Evolutionary conservation across 1,284 basidiomycete genomes (phyloP).

Genomic region (Schizopora paradoxa): DNA sequence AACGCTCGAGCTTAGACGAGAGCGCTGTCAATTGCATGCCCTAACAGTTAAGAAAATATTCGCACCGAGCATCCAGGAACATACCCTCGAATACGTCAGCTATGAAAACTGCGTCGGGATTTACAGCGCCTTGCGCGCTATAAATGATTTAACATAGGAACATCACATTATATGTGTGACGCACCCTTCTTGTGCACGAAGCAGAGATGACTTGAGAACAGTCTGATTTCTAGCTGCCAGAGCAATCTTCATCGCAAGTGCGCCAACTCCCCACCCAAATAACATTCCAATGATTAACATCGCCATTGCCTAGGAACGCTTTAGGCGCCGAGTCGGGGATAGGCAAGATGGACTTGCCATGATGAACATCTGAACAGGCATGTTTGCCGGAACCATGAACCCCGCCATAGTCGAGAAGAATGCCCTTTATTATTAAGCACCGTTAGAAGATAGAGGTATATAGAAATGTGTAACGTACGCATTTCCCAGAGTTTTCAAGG

Average conservation of each 20-base stretch:
- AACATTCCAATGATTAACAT: constrained; percentile 55
- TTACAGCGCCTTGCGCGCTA: constrained; percentile 42
- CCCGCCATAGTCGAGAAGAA: constrained; percentile 34
- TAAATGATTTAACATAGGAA: constrained; percentile 10
- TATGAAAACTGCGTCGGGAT: constrained; percentile 45
- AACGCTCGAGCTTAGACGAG: constrained; percentile 38
- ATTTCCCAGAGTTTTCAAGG: constrained; percentile 26
- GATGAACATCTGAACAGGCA: constrained; percentile 35
- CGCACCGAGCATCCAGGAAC: constrained; percentile 59
- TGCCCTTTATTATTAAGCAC: constrained; percentile 20
- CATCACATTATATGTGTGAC: constrained; percentile 14
- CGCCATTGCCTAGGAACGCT: constrained; percentile 32
- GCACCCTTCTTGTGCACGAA: constrained; percentile 42
- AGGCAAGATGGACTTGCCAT: constrained; percentile 15
- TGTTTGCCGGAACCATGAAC: constrained; percentile 32
- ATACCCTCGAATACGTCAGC: constrained; percentile 54
- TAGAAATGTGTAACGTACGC: constrained; percentile 21
- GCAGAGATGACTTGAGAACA: constrained; percentile 43
- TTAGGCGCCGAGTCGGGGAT: neutral
- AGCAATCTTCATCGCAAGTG: constrained; percentile 65
- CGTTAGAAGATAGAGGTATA: neutral
- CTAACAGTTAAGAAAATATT: constrained; percentile 9
- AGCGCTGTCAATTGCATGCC: constrained; percentile 3
- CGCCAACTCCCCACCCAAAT: constrained; percentile 73
- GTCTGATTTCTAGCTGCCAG: constrained; percentile 49